These are phyloP conservation scores for Musa balbisiana DNA, from an alignment of 202 grass and related monocot species.

Conservation along the genomic window DNA sequence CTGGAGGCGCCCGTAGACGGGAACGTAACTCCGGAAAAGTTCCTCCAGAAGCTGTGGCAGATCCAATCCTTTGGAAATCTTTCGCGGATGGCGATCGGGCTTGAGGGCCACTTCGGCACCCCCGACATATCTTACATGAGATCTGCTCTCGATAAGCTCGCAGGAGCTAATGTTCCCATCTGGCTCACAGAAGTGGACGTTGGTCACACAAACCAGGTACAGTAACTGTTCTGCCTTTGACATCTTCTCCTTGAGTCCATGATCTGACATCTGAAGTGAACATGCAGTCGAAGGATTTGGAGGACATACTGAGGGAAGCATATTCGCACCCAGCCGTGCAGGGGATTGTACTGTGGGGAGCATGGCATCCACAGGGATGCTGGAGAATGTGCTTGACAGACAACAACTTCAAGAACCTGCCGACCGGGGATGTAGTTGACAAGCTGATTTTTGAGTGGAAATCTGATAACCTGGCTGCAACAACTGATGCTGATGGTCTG, in stretches of 20 bases:
- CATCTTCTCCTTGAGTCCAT: neutral
- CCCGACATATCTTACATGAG: conserved; percentile 78
- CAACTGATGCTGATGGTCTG: conserved; percentile 44
- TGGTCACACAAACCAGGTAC: conserved; percentile 28
- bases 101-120: too few relatives aligned
- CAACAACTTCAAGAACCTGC: conserved; percentile 57
- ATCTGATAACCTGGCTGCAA: conserved; percentile 18
- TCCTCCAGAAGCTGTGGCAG: conserved; percentile 41
- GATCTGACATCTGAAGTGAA: neutral
- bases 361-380: conserved; percentile 51
- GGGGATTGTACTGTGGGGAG: conserved; percentile 63
- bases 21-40: conserved; percentile 34
- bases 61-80: conserved; percentile 35
- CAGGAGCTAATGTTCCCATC: conserved; percentile 41
- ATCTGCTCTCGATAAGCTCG: conserved; percentile 51
- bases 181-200: conserved; percentile 95
- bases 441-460: conserved; percentile 61
- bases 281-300: conserved; percentile 39
- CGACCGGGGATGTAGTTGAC: conserved; percentile 65
- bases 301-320: conserved; percentile 64
- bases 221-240: neutral
- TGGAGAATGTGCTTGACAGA: conserved; percentile 86
- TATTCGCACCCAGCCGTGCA: conserved; percentile 80
- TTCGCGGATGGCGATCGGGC: too few relatives aligned
- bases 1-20: conserved; percentile 58